phyloP scores from a whole-genome alignment of 495 filamentous ascomycete genomes.

The Cenococcum geophilum region DNA sequence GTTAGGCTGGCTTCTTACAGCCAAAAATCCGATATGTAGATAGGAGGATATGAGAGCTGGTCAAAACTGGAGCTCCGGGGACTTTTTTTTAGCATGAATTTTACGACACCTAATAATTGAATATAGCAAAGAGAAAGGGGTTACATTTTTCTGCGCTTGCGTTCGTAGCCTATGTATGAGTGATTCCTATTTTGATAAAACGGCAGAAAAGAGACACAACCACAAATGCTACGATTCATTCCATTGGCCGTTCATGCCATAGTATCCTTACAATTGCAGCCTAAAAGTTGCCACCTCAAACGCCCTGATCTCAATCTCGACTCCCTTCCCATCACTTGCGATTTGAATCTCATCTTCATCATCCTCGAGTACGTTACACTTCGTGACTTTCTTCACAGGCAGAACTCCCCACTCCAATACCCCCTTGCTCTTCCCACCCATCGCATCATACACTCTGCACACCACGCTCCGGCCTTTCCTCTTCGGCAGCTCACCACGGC shows the following conservation, averaged over 20 bases:
- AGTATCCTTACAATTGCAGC: slow-evolving; percentile 52
- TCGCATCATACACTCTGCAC: slow-evolving; percentile 77
- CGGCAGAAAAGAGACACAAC: too few relatives aligned
- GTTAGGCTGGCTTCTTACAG: background rate
- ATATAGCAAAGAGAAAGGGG: too few relatives aligned
- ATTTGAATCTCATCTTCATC: slow-evolving; percentile 54
- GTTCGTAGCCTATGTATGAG: too few relatives aligned
- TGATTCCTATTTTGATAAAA: too few relatives aligned
- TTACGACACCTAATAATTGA: too few relatives aligned
- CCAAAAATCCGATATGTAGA: too few relatives aligned
- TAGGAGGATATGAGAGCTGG: too few relatives aligned
- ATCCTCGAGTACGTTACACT: slow-evolving; percentile 74
- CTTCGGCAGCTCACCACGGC: slow-evolving; percentile 58
- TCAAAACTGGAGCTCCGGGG: too few relatives aligned
- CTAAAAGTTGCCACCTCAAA: slow-evolving; percentile 89
- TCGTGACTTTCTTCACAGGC: slow-evolving; percentile 67
- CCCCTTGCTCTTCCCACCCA: slow-evolving; percentile 74
- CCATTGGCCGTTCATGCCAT: background rate
- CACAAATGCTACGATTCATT: too few relatives aligned
- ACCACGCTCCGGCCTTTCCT: slow-evolving; percentile 73
- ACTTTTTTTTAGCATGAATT: too few relatives aligned
- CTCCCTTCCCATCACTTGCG: slow-evolving; percentile 41
- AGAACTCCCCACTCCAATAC: slow-evolving; percentile 56
- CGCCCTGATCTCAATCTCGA: slow-evolving; percentile 63
- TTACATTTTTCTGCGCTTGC: too few relatives aligned